Evolutionary conservation across 768 basidiomycete genomes (phyloP), one percentile per base, ranked within the genome.

Genomic region (Trametopsis cervina): DNA sequence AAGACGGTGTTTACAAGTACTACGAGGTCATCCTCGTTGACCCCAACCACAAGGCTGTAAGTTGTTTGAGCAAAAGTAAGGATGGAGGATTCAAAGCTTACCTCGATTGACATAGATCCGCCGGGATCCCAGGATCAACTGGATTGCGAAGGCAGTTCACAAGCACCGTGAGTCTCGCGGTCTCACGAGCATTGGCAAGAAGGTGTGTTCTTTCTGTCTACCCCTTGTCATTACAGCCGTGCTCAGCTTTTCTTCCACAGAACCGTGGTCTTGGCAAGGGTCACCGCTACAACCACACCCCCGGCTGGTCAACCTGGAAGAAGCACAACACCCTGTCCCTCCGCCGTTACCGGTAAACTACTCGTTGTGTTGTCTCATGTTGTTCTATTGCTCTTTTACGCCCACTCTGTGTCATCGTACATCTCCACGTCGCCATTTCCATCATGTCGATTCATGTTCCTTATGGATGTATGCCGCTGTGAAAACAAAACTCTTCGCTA

Each of bases 1-100:
- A 95, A 72, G 93, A 97, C 65, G 92, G 93, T 70, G 89, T 96
- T 24, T 96, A 95, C 82, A 96, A 95, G 69, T 97, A 96, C 76
- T 99, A 83, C 74, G 96, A 99, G 68, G 91, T 99, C 62, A 98
- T 99, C 66, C 81, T 96, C 56, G 94, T 99, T 50, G 96, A 99
- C 63, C 92, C 92, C 51, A 83, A 66, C 65, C 91, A 95, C 76
- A 94, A 92, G 66, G 91, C 89, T 60, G 91, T 93, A 65, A 61
- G 90, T 70, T 5, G 24, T 36, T 26, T 26, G 20, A n/a, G n/a
- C n/a, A n/a, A n/a, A n/a, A n/a, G n/a, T n/a, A n/a, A n/a, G n/a
- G n/a, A n/a, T n/a, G n/a, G n/a, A n/a, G n/a, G n/a, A n/a, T n/a
- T n/a, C n/a, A n/a, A n/a, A n/a, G n/a, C n/a, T n/a, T n/a, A n/a